A percentile compares a stretch with the other conserved stretches of the same genome.
These are phyloP conservation scores for Dothideomycetidae sp. DNA, from an alignment of 2,329 filamentous ascomycete species.

Conservation along the genomic window DNA sequence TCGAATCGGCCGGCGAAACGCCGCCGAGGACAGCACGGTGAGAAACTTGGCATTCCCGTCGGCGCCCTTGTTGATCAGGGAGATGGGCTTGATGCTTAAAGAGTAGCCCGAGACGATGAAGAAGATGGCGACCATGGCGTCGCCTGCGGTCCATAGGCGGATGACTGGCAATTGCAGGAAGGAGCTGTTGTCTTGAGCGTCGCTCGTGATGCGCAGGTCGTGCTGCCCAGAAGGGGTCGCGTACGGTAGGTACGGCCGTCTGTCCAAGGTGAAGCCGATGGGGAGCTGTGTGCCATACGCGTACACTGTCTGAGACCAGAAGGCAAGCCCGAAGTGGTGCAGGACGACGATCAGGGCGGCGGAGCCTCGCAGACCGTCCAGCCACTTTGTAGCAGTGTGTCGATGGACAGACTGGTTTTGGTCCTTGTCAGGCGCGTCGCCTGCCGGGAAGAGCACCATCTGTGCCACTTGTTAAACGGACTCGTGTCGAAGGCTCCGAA, in stretches of 20 bases:
- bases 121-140: slow-evolving; percentile 44
- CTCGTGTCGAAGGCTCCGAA: too few species aligned
- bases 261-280: slow-evolving; percentile 40
- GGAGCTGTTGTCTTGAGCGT: slow-evolving; percentile 5
- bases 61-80: slow-evolving; percentile 10
- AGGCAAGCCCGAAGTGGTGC: slow-evolving; percentile 8
- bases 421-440: too few species aligned
- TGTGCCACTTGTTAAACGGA: too few species aligned
- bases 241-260: slow-evolving; percentile 35
- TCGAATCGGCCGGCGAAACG: slow-evolving; percentile 13
- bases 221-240: slow-evolving; percentile 33
- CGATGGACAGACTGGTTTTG: too few species aligned
- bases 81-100: slow-evolving; percentile 31
- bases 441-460: too few species aligned
- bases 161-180: slow-evolving; percentile 39
- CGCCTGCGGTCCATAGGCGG: slow-evolving; percentile 35
- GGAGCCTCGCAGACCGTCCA: slow-evolving; percentile 12
- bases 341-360: slow-evolving; percentile 12
- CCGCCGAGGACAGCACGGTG: slow-evolving; percentile 5
- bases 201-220: not conserved
- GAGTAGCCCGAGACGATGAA: slow-evolving; percentile 50
- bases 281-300: slow-evolving; percentile 29
- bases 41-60: slow-evolving; percentile 5
- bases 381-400: too few species aligned
- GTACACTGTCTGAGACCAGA: slow-evolving; percentile 35